Evolutionary conservation across 2,329 filamentous ascomycete species (phyloP).

Genomic region (Venturia aucupariae): DNA sequence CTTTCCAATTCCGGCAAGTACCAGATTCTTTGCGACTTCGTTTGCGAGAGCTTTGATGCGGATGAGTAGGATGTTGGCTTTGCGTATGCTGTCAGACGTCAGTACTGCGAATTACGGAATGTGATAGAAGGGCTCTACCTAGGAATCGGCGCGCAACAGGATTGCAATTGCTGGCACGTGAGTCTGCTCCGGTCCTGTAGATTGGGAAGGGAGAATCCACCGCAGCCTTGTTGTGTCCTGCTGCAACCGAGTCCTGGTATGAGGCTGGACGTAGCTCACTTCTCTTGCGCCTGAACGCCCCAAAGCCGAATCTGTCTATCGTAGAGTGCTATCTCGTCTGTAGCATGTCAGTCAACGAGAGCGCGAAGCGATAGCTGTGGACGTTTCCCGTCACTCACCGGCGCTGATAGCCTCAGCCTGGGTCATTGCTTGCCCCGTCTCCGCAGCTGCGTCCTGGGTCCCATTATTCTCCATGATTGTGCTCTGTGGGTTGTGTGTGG

Average conservation of each 20-base stretch:
- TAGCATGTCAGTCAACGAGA: not conserved
- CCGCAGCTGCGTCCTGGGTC: conserved; percentile 26
- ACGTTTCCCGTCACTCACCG: conserved; percentile 19
- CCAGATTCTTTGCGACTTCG: conserved; percentile 95
- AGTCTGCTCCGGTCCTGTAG: not conserved
- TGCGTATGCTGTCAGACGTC: conserved; percentile 56
- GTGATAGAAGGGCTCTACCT: not conserved
- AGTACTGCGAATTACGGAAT: not conserved
- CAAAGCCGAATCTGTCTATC: conserved; percentile 95
- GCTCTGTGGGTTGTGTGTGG: too few relatives aligned
- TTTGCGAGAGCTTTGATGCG: conserved; percentile 81
- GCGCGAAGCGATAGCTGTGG: not conserved
- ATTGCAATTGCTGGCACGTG: not conserved
- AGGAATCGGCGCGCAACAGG: conserved; percentile 6
- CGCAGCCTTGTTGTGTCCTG: conserved; percentile 5
- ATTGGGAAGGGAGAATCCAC: not conserved
- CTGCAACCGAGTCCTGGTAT: conserved; percentile 3
- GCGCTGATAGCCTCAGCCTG: conserved; percentile 34
- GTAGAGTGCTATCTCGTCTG: conserved; percentile 94
- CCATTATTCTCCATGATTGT: not conserved
- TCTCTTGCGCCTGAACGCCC: conserved; percentile 89
- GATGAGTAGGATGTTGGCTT: conserved; percentile 80
- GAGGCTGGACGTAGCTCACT: conserved; percentile 30
- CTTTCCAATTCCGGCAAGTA: conserved; percentile 83
- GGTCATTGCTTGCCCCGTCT: conserved; percentile 29